These are phyloP conservation scores for Solanum rostratum DNA, from an alignment of 257 asterid species.

Conservation along the genomic window DNA sequence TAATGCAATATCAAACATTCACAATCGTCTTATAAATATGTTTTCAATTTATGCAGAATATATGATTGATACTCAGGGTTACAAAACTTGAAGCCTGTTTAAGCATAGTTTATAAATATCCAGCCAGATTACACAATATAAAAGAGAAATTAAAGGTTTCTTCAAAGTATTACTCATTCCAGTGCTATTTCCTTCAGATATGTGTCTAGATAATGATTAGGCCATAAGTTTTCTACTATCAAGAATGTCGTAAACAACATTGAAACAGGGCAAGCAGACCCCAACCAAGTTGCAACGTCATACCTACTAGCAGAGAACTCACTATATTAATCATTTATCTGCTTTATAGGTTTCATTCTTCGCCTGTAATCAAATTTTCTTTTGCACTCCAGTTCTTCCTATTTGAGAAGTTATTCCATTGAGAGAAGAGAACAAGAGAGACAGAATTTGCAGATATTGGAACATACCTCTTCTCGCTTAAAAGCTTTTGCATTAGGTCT, in stretches of 20 bases:
- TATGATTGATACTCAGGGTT: not conserved
- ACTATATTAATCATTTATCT: not conserved
- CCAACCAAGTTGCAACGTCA: not conserved
- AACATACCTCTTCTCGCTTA: constrained; percentile 74
- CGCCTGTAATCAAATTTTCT: not conserved
- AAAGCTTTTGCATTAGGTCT: constrained; percentile 84
- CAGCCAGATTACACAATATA: not conserved
- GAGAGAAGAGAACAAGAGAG: not conserved
- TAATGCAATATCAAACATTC: not conserved
- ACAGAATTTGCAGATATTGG: not conserved
- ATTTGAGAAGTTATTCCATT: not conserved
- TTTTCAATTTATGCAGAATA: not conserved
- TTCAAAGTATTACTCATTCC: not conserved
- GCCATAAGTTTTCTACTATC: not conserved
- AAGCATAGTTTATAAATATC: not conserved
- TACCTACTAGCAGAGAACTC: not conserved
- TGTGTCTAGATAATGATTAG: not conserved
- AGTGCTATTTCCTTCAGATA: not conserved
- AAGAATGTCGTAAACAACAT: not conserved
- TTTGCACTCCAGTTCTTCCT: not conserved
- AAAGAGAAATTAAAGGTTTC: not conserved
- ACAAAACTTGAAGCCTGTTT: not conserved
- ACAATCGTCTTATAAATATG: not conserved
- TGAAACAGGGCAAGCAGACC: not conserved
- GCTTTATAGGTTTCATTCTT: not conserved